Base-by-base conservation (phyloP, 78 protist species). In the Emiliania huxleyi region DNA sequence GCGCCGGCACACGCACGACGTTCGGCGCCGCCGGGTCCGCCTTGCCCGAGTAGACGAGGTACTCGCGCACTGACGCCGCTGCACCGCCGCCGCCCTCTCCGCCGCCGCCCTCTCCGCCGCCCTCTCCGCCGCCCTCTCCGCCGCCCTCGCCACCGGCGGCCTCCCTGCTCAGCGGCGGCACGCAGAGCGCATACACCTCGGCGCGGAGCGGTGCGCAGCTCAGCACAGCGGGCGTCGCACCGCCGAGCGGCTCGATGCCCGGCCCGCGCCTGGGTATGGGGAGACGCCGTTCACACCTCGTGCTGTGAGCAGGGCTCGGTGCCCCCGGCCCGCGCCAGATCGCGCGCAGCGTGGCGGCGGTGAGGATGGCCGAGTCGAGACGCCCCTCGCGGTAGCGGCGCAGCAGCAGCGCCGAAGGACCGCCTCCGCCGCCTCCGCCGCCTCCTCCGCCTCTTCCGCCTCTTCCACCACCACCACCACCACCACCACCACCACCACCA, bases 251-350 rank as follows among this genome's bases (percentile, higher is more conserved):
- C 35, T 23, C 48, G 33, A 62, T 62, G 75, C 75, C 75, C 62
- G 62, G 45, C 1, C n/a, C n/a, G n/a, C n/a, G n/a, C n/a, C n/a
- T n/a, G n/a, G n/a, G n/a, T n/a, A n/a, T n/a, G n/a, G n/a, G n/a
- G n/a, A n/a, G n/a, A n/a, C n/a, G n/a, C n/a, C n/a, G n/a, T n/a
- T n/a, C n/a, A n/a, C n/a, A n/a, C n/a, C n/a, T n/a, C n/a, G n/a
- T n/a, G n/a, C n/a, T n/a, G n/a, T n/a, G n/a, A n/a, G n/a, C n/a
- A n/a, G n/a, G n/a, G n/a, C n/a, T n/a, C n/a, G n/a, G n/a, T n/a
- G n/a, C n/a, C n/a, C n/a, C n/a, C 19, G 79, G 79, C 8, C 85
- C 85, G 2, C 85, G 85, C 85, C 85, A 77, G n/a, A 77, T 77
- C 3, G 85, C 85, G n/a, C 46, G 48, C 33, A 1, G 44, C 42